phyloP scores from a whole-genome alignment of 768 basidiomycete species.

The Exidia glandulosa region DNA sequence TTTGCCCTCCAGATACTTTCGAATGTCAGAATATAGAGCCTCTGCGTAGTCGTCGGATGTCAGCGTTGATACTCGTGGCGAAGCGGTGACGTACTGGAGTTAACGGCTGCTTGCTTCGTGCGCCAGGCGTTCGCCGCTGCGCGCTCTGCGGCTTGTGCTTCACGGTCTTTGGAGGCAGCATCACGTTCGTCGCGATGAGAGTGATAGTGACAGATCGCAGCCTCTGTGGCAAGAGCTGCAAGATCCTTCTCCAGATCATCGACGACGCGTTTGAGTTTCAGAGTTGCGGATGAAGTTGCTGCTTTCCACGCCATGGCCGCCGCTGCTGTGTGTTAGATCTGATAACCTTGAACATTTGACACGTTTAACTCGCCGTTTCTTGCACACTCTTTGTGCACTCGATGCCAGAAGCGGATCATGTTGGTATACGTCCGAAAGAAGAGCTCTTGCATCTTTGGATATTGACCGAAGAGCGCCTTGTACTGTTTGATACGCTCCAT shows the following conservation, averaged over 20 bases:
- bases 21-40: no score
- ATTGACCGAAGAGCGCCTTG: slow-evolving; percentile 11
- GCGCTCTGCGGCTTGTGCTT: not conserved
- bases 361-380: not conserved
- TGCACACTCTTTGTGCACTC: slow-evolving; percentile 15
- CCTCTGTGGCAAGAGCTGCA: not conserved
- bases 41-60: no score
- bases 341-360: not conserved
- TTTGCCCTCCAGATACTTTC: no score
- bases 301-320: not conserved
- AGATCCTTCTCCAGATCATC: not conserved
- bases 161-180: not conserved
- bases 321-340: not conserved
- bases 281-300: not conserved
- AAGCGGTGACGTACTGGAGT: not conserved
- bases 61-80: no score
- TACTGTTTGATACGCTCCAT: slow-evolving; percentile 9
- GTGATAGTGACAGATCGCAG: not conserved
- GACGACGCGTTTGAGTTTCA: not conserved
- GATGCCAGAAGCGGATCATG: slow-evolving; percentile 15
- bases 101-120: not conserved
- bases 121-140: no score
- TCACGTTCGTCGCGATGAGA: not conserved
- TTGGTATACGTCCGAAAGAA: slow-evolving; percentile 12
- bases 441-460: slow-evolving; percentile 5